Evolutionary conservation across 352 stramenopile species (phyloP), one percentile per base, ranked within the genome.

Genomic region (Globisporangium perplexum): DNA sequence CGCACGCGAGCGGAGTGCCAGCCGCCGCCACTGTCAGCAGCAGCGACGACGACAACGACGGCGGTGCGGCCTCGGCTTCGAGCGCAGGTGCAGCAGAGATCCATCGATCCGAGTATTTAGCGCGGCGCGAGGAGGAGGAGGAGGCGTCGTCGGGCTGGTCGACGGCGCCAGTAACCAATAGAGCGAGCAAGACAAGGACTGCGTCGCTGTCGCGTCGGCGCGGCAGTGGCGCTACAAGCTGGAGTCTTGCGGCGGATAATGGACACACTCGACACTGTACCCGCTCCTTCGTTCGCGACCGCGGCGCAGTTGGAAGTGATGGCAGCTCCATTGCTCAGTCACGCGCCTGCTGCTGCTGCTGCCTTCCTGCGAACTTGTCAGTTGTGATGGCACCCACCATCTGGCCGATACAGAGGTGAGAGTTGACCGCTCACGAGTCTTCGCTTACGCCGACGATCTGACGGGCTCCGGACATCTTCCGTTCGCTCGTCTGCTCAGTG

Each of bases 81-180:
- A 12, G 33, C 5, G 11, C 33, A 39, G 14, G 12, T 18, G 33
- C 14, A 18, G 33, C 33, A 6, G 36, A 44, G 7, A 18, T n/a
- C 41, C 51, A n/a, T 28, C 36, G 50, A n/a, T 57, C 51, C 26
- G 45, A 53, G 53, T 53, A 59, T 53, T 59, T 59, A 61, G 26
- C 62, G 58, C 50, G 44, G 46, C 26, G 38, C 49, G 59, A 36
- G n/a, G 33, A 36, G 20, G 38, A 44, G n/a, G n/a, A n/a, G 36
- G 36, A 42, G 12, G 36, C 4, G 18, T 5, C 4, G 10, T 7
- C 23, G 20, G 28, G 41, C 50, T 28, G 51, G 41, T 50, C 51
- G 41, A 36, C 41, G 22, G 44, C 44, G 51, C 51, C 51, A 43
- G 41, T 44, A 50, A 50, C 47, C 51, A 57, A 46, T 46, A 42